Percentiles rank a stretch among this genome's conserved stretches.
Evolutionary conservation across 2,329 filamentous ascomycete species (phyloP).

Genomic region (Epichloe baconii): DNA sequence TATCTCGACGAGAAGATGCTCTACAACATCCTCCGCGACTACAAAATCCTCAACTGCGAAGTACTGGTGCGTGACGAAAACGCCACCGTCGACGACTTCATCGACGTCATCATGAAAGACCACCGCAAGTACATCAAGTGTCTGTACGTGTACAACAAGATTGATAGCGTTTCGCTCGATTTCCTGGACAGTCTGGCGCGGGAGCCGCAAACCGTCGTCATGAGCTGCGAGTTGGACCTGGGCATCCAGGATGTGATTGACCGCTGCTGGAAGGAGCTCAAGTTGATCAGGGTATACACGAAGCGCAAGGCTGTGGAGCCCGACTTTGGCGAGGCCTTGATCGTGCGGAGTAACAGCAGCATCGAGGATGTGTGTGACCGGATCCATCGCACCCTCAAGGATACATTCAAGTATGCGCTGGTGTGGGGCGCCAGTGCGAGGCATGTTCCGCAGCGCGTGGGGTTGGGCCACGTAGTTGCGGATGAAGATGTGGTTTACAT

Average conservation of each 20-base stretch:
- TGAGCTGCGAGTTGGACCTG: conserved; percentile 93
- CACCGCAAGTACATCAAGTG: conserved; percentile 94
- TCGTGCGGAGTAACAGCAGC: conserved; percentile 74
- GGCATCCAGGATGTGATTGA: conserved; percentile 91
- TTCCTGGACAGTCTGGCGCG: conserved; percentile 85
- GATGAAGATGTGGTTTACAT: conserved; percentile 60
- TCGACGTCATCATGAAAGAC: conserved; percentile 98
- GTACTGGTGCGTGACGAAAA: conserved; percentile 91
- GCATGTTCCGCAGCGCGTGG: conserved; percentile 88
- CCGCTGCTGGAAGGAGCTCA: conserved; percentile 85
- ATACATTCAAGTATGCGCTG: conserved; percentile 96
- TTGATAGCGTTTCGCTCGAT: conserved; percentile 86
- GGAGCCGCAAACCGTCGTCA: conserved; percentile 88
- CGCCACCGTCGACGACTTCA: conserved; percentile 93
- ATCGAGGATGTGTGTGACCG: conserved; percentile 97
- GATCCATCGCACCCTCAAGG: conserved; percentile 87
- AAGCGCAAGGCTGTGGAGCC: conserved; percentile 91
- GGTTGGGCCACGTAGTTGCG: conserved; percentile 64
- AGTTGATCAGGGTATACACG: conserved; percentile 85
- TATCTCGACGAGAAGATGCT: conserved; percentile 94
- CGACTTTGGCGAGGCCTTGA: conserved; percentile 80
- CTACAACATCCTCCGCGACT: conserved; percentile 93
- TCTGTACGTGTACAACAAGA: conserved; percentile 99
- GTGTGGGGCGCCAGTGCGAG: conserved; percentile 96
- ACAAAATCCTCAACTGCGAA: conserved; percentile 97